phyloP scores from a whole-genome alignment of 2,329 filamentous ascomycete genomes.

The Apiospora malaysiana region DNA sequence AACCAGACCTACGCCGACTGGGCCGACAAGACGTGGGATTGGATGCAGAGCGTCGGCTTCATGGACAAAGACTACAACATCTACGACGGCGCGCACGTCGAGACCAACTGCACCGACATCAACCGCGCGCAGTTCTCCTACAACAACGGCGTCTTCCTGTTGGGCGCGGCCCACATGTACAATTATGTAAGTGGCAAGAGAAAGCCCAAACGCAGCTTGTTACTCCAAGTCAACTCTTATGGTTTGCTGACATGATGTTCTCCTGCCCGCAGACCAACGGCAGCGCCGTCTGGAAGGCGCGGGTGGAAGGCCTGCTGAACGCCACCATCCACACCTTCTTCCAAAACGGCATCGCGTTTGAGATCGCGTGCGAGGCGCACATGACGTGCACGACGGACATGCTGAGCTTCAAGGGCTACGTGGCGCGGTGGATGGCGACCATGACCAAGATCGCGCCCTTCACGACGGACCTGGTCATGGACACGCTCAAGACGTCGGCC shows the following conservation, averaged over 20 bases:
- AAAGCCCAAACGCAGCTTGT: too few relatives aligned
- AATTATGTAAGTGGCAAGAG: slow-evolving; percentile 44
- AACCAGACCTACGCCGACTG: slow-evolving; percentile 68
- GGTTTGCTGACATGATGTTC: not conserved
- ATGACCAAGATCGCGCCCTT: slow-evolving; percentile 48
- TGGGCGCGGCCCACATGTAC: slow-evolving; percentile 49
- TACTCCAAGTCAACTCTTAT: too few relatives aligned
- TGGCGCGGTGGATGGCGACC: slow-evolving; percentile 57
- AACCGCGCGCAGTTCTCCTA: slow-evolving; percentile 60
- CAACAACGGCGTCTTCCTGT: slow-evolving; percentile 57
- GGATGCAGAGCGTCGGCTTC: slow-evolving; percentile 53
- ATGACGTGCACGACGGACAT: slow-evolving; percentile 62
- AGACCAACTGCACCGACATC: slow-evolving; percentile 52
- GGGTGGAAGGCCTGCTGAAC: slow-evolving; percentile 54
- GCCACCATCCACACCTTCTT: slow-evolving; percentile 56
- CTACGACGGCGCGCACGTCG: slow-evolving; percentile 56
- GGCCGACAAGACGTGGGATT: slow-evolving; percentile 66
- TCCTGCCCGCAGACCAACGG: slow-evolving; percentile 41
- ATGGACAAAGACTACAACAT: slow-evolving; percentile 53
- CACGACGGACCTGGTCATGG: slow-evolving; percentile 42
- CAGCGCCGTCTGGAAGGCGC: slow-evolving; percentile 50
- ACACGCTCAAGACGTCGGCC: slow-evolving; percentile 45
- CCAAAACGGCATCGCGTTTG: slow-evolving; percentile 55
- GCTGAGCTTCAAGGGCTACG: slow-evolving; percentile 64
- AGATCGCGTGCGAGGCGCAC: slow-evolving; percentile 57